Evolutionary conservation across 371 early-diverging fungal genomes (phyloP).

Genomic region (Vairimorpha ceranae): DNA sequence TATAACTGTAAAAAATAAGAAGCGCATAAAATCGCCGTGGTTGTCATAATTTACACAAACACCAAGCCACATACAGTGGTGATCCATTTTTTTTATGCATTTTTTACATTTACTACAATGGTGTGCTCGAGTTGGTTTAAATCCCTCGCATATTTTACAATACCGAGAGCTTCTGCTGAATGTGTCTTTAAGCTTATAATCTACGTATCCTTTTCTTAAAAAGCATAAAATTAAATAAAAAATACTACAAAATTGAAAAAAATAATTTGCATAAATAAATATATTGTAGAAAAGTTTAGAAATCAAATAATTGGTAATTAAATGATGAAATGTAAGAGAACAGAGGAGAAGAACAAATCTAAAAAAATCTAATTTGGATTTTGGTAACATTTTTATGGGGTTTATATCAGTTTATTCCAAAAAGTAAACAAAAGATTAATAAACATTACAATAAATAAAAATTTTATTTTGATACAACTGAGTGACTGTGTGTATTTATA

Average conservation of each 20-base stretch:
- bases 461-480: too few species aligned
- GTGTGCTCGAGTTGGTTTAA: conserved; percentile 82
- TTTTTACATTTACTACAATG: conserved; percentile 88
- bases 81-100: conserved; percentile 94
- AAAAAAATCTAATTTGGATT: not conserved
- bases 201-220: conserved; percentile 21
- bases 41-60: conserved; percentile 80
- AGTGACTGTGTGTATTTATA: too few species aligned
- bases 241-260: not conserved
- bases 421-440: too few species aligned
- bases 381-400: too few species aligned
- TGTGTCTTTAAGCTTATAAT: not conserved
- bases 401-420: too few species aligned
- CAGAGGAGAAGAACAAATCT: not conserved
- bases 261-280: not conserved
- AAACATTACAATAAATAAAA: too few species aligned
- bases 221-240: not conserved
- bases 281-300: not conserved
- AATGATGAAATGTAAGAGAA: not conserved
- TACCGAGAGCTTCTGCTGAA: conserved; percentile 16
- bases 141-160: conserved; percentile 66
- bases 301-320: not conserved
- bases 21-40: conserved; percentile 64
- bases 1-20: conserved; percentile 48
- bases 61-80: conserved; percentile 93